Evolutionary conservation across 306 rosid genomes (phyloP).

Genomic region (Prinsepia uniflora): DNA sequence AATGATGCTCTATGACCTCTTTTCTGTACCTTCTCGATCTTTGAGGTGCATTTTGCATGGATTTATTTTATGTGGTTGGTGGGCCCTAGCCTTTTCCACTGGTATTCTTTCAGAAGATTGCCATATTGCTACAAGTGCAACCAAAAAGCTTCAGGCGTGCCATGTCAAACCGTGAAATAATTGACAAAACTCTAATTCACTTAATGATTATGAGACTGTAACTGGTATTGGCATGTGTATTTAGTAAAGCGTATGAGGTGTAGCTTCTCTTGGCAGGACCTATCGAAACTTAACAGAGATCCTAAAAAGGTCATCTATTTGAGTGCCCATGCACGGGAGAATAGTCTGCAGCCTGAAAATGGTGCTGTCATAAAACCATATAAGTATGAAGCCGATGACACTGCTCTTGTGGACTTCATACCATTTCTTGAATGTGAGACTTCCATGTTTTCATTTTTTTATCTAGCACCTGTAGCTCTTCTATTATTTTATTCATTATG

Average conservation of each 20-base stretch:
- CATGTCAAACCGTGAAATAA: slow-evolving; percentile 6
- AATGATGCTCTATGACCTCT: slow-evolving; percentile 4
- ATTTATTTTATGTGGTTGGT: not conserved
- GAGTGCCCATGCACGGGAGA: slow-evolving; percentile 87
- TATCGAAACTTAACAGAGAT: slow-evolving; percentile 85
- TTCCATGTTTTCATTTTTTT: slow-evolving; percentile 10
- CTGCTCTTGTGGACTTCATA: slow-evolving; percentile 81
- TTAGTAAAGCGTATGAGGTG: slow-evolving; percentile 7
- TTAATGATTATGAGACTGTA: not conserved
- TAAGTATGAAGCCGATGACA: slow-evolving; percentile 72
- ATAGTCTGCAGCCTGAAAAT: slow-evolving; percentile 83
- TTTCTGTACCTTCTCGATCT: not conserved
- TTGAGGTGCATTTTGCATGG: not conserved
- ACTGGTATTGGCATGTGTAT: not conserved
- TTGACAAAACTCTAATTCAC: not conserved
- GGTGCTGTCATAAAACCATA: slow-evolving; percentile 73
- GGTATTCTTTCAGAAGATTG: not conserved
- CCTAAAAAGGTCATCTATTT: slow-evolving; percentile 76
- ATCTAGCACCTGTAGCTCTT: slow-evolving; percentile 8
- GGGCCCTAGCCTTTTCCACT: not conserved
- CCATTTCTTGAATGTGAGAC: slow-evolving; percentile 93
- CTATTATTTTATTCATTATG: not conserved
- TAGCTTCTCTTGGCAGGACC: slow-evolving; percentile 58
- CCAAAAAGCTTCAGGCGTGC: not conserved
- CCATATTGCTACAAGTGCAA: not conserved